Evolutionary conservation across 306 rosid genomes (phyloP).

Genomic region (Abrus precatorius): DNA sequence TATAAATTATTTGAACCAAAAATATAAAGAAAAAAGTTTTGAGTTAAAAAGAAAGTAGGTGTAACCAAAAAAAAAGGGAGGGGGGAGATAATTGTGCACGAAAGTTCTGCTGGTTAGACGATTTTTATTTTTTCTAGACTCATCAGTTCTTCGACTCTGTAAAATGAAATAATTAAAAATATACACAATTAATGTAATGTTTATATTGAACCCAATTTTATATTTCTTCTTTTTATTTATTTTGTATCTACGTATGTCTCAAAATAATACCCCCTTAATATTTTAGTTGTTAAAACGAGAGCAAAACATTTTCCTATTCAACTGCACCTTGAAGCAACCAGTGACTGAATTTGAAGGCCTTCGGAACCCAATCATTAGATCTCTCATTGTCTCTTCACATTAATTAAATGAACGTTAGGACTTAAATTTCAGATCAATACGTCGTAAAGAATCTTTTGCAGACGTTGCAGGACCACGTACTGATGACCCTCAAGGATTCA

Average conservation of each 20-base stretch:
- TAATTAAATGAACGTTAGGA: constrained; percentile 11
- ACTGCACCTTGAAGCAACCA: not conserved
- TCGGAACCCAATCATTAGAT: not conserved
- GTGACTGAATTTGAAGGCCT: not conserved
- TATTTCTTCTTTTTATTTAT: no score
- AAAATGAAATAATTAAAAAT: not conserved
- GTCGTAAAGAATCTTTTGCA: constrained; percentile 25
- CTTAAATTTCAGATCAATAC: constrained; percentile 30
- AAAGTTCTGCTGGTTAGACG: not conserved
- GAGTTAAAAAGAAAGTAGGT: not conserved
- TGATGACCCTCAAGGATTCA: constrained; percentile 6
- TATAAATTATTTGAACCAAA: no score
- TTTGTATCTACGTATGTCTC: no score
- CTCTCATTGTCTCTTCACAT: not conserved
- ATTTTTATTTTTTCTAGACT: no score
- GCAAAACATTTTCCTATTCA: not conserved
- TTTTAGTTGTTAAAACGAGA: no score
- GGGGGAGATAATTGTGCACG: not conserved
- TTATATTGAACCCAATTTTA: no score
- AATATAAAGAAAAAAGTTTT: not conserved
- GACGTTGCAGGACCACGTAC: constrained; percentile 32
- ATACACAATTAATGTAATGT: not conserved
- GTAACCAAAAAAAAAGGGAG: not conserved
- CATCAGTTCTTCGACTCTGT: not conserved
- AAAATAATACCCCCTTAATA: no score